phyloP scores from a whole-genome alignment of 2,329 filamentous ascomycete genomes.

The Magnaporthales sp. region DNA sequence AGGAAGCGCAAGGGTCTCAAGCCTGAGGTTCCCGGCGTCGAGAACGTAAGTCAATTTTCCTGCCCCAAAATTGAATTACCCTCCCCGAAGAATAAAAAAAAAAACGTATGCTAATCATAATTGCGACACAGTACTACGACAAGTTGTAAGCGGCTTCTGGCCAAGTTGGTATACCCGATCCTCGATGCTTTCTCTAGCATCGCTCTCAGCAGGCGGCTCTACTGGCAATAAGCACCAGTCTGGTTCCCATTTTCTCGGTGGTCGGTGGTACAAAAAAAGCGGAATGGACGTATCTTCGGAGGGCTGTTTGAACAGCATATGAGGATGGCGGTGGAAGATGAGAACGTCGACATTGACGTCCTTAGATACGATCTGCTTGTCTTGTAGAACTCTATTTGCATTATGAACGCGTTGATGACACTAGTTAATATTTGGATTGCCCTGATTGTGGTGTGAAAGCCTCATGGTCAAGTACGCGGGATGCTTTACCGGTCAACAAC shows the following conservation, averaged over 20 bases:
- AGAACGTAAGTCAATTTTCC: conserved; percentile 71
- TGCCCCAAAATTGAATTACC: background rate
- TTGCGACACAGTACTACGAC: conserved; percentile 77
- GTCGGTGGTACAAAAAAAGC: background rate
- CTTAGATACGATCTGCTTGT: conserved; percentile 5
- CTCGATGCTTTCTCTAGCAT: conserved; percentile 3
- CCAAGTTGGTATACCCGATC: conserved; percentile 32
- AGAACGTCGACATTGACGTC: conserved; percentile 2
- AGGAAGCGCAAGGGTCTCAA: conserved; percentile 99
- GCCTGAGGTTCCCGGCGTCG: conserved; percentile 83
- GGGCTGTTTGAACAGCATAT: conserved; percentile 1
- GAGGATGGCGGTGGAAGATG: background rate
- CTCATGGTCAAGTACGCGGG: background rate
- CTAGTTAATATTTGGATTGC: background rate
- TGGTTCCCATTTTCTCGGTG: background rate
- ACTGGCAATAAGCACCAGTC: background rate
- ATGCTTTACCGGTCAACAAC: background rate
- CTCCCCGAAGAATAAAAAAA: background rate
- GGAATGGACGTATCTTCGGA: background rate
- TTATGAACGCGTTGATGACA: conserved; percentile 2
- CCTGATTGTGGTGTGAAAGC: background rate
- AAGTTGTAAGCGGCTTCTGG: conserved; percentile 69
- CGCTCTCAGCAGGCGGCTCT: background rate
- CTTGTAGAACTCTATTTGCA: conserved; percentile 4
- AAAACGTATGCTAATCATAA: conserved; percentile 26